Evolutionary conservation across 768 basidiomycete genomes (phyloP).

Genomic region (Agaricus subrufescens): DNA sequence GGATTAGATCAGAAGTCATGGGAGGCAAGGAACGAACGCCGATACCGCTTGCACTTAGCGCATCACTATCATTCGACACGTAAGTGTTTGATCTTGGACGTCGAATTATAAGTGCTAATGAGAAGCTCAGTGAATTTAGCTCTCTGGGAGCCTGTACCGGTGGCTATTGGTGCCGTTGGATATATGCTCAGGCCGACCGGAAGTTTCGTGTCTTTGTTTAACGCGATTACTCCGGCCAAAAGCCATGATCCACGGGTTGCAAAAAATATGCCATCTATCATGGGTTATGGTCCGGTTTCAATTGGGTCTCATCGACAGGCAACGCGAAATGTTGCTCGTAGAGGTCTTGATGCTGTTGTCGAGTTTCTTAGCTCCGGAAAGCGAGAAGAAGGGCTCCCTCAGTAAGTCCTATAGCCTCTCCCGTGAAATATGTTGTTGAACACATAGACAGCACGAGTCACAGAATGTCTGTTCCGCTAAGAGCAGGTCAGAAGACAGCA

Average conservation of each 20-base stretch:
- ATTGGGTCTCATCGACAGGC: slow-evolving; percentile 47
- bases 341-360: slow-evolving; percentile 44
- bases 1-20: slow-evolving; percentile 34
- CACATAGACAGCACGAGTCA: slow-evolving; percentile 34
- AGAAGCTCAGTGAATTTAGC: slow-evolving; percentile 50
- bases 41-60: slow-evolving; percentile 59
- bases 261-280: slow-evolving; percentile 47
- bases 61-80: slow-evolving; percentile 70
- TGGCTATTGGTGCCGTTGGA: slow-evolving; percentile 73
- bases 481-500: slow-evolving; percentile 61
- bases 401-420: slow-evolving; percentile 23
- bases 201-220: slow-evolving; percentile 71
- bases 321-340: slow-evolving; percentile 49
- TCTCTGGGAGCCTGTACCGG: slow-evolving; percentile 64
- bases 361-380: slow-evolving; percentile 37
- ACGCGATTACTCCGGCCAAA: slow-evolving; percentile 52
- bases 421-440: not conserved
- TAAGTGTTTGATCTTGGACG: slow-evolving; percentile 27
- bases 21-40: slow-evolving; percentile 54
- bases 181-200: slow-evolving; percentile 67
- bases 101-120: not conserved
- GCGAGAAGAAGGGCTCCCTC: slow-evolving; percentile 14
- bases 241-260: slow-evolving; percentile 37
- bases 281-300: slow-evolving; percentile 58
- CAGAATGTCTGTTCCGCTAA: slow-evolving; percentile 56